Evolutionary conservation across 2,329 filamentous ascomycete genomes (phyloP), one percentile per base, ranked within the genome.

Genomic region (Sclerotinia nivalis): DNA sequence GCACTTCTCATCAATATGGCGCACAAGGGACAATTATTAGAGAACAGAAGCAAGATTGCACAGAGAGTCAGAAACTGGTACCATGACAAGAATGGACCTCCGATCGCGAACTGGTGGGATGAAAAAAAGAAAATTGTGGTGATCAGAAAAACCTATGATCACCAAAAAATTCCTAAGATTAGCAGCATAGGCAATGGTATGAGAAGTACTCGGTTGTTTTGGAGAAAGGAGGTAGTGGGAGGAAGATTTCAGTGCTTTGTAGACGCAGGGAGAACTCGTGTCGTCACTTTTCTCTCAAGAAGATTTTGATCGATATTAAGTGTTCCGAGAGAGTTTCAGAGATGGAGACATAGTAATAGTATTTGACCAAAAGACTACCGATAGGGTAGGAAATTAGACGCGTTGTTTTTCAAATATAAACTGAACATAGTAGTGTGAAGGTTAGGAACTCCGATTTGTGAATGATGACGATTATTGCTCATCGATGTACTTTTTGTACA

Each of bases 401-500:
- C 28, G 18, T 5, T 34, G 15, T 31, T 55, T 54, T 31, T 31
- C n/a, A 13, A 25, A 25, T n/a, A 10, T 4, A 22, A 50, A 25
- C n/a, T 50, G 49, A 50, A 6, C 22, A 25, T 13, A 22, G 2
- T 2, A 22, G n/a, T 40, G n/a, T 10, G 13, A 13, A 22, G 8
- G 13, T 7, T 37, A 13, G 20, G 4, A 13, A 66, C 2, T 66
- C 3, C 10, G 9, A 2, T 22, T 4, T 22, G 12, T 47, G 10
- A 28, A 15, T 1, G 2, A 68, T 8, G 12, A 9, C 1, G 2
- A 68, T 12, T 12, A 25, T 69, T 31, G 54, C 37, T 69, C 67
- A 40, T 65, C 49, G 20, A 56, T 50, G 31, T 69, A 69, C 25
- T 69, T 58, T 7, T 69, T 59, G 31, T 49, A 69, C 31, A 65